Conservation (phyloP, 116 monocot genomes). For the Posidonia oceanica region DNA sequence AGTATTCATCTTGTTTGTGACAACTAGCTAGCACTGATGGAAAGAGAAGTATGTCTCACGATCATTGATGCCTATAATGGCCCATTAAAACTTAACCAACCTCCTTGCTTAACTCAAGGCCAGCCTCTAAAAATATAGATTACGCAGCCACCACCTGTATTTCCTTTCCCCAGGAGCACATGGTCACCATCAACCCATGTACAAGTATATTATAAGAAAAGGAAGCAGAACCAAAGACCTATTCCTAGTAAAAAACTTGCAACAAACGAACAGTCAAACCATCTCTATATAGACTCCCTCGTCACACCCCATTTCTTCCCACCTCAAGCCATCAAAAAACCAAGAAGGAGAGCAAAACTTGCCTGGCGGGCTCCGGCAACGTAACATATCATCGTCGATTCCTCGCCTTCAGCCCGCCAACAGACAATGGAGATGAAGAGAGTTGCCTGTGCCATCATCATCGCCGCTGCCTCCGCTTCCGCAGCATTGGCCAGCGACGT, state of each 20-base stretch:
- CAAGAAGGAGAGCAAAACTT: neutral
- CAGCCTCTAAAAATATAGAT: constrained; percentile 1
- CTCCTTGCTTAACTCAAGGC: neutral
- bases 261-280: neutral
- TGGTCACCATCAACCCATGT: neutral
- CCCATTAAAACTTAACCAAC: neutral
- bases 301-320: neutral
- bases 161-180: neutral
- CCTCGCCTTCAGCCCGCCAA: neutral
- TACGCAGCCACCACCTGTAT: neutral
- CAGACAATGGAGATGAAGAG: constrained; percentile 65
- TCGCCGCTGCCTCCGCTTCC: constrained; percentile 35
- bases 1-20: too few species aligned
- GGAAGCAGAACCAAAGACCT: neutral
- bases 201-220: neutral
- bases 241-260: neutral
- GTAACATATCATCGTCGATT: neutral
- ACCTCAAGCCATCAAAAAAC: neutral
- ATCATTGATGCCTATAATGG: neutral
- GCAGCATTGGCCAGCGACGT: constrained; percentile 31
- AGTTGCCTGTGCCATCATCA: constrained; percentile 37
- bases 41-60: too few species aligned
- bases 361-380: too few species aligned
- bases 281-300: neutral
- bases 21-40: too few species aligned